Evolutionary conservation across 768 basidiomycete species (phyloP), one percentile per base, ranked within the genome.

Genomic region (Cystoderma amianthinum): DNA sequence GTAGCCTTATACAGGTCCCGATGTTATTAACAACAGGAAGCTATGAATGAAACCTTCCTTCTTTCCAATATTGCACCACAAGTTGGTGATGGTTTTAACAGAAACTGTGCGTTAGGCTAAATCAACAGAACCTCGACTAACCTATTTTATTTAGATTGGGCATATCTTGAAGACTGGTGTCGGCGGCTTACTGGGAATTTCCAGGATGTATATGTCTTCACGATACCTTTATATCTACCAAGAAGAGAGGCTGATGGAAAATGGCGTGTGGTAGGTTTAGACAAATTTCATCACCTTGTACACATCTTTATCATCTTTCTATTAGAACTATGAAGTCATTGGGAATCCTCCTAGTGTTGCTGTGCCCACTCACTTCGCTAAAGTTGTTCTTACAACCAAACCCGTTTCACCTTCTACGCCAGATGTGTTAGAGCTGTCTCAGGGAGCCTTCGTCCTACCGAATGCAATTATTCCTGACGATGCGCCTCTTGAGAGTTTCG

Each of bases 321-420:
- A n/a, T 23, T 36, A 97, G 92, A 82, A 76, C 2, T 81, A 98
- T 57, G 95, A 99, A 71, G 85, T 99, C 32, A 98, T 99, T 49
- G 96, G 96, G 0, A 75, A 74, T 13, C 90, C 92, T 9, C 91
- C 93, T 9, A 90, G 86, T 53, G 69, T 97, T 44, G 71, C 88
- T 37, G 96, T 99, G 13, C 96, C 96, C 1, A 98, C 96, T 4
- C 96, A 99, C 58, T 98, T 98, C 58, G 94, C 95, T 22, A 98
- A 98, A 61, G 94, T 97, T 22, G 81, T 97, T 17, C 69, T 97
- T 39, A 74, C 86, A 2, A 74, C 88, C 0, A 76, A 76, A 48
- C 85, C 89, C 0, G 69, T 76, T 18, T 89, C 86, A 1, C 84
- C 87, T 7, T 74, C 74, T 24, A 82, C 73, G 1, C 88, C 80